Evolutionary conservation across 768 basidiomycete species (phyloP).

Genomic region (Tricholoma hemisulphureum): DNA sequence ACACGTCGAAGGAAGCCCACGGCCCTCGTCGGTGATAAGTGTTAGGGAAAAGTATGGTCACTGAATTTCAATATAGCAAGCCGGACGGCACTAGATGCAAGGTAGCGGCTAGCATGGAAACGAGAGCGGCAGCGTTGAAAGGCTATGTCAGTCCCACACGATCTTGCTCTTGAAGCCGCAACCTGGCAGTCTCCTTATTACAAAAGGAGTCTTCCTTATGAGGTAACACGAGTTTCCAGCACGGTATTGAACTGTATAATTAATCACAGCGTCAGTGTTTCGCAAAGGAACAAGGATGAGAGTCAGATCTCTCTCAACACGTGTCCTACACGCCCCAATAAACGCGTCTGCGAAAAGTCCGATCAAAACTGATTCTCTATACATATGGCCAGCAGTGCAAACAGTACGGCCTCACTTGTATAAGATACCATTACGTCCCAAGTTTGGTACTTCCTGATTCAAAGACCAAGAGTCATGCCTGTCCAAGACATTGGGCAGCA

Average conservation of each 20-base stretch:
- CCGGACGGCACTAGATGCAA: too few species aligned
- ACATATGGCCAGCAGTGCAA: background rate
- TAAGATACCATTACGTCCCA: background rate
- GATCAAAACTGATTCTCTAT: background rate
- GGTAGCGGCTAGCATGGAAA: too few species aligned
- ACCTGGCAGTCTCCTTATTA: too few species aligned
- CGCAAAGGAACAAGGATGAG: background rate
- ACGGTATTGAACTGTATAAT: background rate
- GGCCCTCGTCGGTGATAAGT: too few species aligned
- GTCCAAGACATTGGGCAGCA: background rate
- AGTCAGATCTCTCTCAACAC: background rate
- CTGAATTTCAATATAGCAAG: too few species aligned
- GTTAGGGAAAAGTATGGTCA: too few species aligned
- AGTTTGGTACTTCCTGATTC: background rate
- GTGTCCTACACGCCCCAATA: background rate
- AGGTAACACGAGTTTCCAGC: background rate
- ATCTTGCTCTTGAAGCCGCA: too few species aligned
- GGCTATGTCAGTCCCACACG: background rate
- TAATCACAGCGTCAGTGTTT: background rate
- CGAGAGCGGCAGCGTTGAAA: too few species aligned
- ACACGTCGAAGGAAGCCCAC: background rate
- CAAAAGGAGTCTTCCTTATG: background rate
- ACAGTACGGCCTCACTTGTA: background rate
- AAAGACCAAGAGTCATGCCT: conserved; percentile 4
- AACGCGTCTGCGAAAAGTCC: background rate